Base-by-base conservation (phyloP, 2,329 filamentous ascomycete species). In the Phialophora macrospora region DNA sequence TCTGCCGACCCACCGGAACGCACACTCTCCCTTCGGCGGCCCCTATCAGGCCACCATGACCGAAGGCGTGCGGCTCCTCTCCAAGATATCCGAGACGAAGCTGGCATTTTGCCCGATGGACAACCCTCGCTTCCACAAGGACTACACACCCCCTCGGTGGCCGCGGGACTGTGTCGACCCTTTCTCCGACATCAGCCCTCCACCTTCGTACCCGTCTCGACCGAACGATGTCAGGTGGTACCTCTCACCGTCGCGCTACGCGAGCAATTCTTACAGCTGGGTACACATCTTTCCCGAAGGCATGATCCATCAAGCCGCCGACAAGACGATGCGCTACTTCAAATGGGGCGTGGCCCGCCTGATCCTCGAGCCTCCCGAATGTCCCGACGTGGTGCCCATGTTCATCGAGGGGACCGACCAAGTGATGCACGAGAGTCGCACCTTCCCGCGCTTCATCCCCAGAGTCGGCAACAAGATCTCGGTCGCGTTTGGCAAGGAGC, bases 211-310 rank as follows among this genome's bases (percentile, higher is more conserved):
- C 63, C 67, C 68, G 6, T 72, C 72, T 5, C 87, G 86, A 4
- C 93, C 91, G 3, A 88, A 84, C 63, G 88, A 87, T 51, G 72
- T 73, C 17, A 90, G 94, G 77, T 79, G 78, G 44, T 90, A 92
- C 75, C 81, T 85, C 0, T 85, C 91, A 0, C 92, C 93, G 0
- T 88, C 92, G 1, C 85, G 88, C 55, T 93, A 90, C 75, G 77
- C 86, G 1, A 84, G 80, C 69, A 88, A 92, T 72, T 87, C 87
- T 54, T 85, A 91, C 76, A 87, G 87, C 52, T 99, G 95, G 95
- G 82, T 99, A 3, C 95, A 99, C 77, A 90, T 98, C 62, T 98
- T 98, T 77, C 95, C 95, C 12, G 95, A 99, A 79, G 95, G 93
- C 55, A 92, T 91, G 77, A 92, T 97, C 54, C 93, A 98, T 78